Percentiles rank a stretch among this genome's conserved stretches.
Conservation (phyloP, 176 grass and related monocot genomes). For the Oryza brachyantha region DNA sequence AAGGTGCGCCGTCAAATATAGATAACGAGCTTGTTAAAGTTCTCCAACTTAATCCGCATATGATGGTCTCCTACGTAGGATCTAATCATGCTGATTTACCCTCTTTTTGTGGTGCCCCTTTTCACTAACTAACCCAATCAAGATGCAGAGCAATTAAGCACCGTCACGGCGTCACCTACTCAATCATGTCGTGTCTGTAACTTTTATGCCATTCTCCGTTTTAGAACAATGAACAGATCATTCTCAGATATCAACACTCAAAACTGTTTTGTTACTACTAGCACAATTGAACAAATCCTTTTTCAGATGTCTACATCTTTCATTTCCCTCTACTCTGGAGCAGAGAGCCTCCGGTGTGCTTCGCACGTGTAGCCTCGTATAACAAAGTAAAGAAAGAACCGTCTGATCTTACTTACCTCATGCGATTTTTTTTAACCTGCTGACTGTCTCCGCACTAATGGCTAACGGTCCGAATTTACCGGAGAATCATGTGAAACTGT, state of each 20-base stretch:
- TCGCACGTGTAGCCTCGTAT: background rate
- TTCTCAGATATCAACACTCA: background rate
- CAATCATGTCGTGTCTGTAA: background rate
- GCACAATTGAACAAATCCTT: background rate
- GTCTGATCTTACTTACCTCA: background rate
- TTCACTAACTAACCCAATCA: background rate
- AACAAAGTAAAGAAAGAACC: background rate
- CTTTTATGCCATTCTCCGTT: background rate
- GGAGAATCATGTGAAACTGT: background rate
- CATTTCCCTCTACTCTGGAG: background rate
- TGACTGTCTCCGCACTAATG: background rate
- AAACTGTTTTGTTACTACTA: background rate
- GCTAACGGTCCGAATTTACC: background rate
- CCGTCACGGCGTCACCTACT: background rate
- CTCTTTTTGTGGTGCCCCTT: background rate
- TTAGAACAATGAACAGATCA: background rate
- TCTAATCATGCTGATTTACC: constrained; percentile 14
- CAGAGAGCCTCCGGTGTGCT: background rate
- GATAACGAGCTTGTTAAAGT: background rate
- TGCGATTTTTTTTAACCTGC: background rate
- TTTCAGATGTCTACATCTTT: background rate
- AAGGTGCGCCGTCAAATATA: background rate
- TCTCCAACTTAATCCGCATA: constrained; percentile 25
- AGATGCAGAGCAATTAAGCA: background rate
- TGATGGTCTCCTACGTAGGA: background rate